Conservation (phyloP, 306 rosid genomes). For the Vigna mungo region DNA sequence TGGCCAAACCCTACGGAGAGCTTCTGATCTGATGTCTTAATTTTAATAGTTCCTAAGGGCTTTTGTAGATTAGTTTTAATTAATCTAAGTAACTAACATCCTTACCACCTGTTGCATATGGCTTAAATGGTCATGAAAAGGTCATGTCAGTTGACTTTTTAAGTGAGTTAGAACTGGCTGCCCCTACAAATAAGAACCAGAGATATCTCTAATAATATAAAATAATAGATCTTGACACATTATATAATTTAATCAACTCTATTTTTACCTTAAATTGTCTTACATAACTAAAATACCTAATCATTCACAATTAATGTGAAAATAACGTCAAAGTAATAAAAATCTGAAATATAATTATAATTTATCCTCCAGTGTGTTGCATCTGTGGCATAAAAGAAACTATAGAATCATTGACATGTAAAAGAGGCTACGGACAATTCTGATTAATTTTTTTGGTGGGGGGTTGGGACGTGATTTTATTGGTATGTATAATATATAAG, state of each 20-base stretch:
- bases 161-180: conserved; percentile 1
- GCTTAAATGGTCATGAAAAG: background rate
- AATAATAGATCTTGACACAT: background rate
- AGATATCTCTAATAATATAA: background rate
- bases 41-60: conserved; percentile 18
- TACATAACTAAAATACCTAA: background rate
- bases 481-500: background rate
- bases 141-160: background rate
- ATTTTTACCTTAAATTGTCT: background rate
- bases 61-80: conserved; percentile 3
- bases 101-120: conserved; percentile 4
- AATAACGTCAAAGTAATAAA: background rate
- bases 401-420: background rate
- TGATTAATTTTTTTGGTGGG: background rate
- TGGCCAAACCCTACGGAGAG: background rate
- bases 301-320: background rate
- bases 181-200: background rate
- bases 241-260: background rate
- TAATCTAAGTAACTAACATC: background rate
- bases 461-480: background rate
- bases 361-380: background rate
- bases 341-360: background rate
- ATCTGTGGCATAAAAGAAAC: conserved; percentile 5
- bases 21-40: conserved; percentile 14
- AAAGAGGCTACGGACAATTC: background rate